These are phyloP conservation scores for Massariosphaeria phaeospora DNA, from an alignment of 495 filamentous ascomycete genomes.

Conservation along the genomic window DNA sequence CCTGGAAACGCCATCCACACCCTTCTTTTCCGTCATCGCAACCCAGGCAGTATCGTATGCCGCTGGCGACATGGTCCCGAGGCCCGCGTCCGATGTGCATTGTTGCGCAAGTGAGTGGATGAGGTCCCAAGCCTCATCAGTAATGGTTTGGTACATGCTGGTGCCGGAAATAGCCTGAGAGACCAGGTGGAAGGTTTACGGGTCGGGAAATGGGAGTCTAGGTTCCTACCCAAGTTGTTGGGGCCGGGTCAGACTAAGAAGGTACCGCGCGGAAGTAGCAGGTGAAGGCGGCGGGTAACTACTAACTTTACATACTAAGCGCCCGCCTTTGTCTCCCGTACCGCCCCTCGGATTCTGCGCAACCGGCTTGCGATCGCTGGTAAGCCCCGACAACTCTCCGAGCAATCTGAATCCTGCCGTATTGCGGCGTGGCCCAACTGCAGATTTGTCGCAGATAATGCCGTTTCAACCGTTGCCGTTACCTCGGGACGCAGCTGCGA, in stretches of 20 bases:
- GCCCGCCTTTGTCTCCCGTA: too few species aligned
- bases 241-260: slow-evolving; percentile 5
- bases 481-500: too few species aligned
- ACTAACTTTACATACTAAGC: too few species aligned
- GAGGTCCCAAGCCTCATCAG: slow-evolving; percentile 23
- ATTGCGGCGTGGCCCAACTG: not conserved
- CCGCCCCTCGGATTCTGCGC: not conserved
- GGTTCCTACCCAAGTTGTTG: not conserved
- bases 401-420: not conserved
- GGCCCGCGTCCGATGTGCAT: not conserved
- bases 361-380: not conserved
- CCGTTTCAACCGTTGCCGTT: too few species aligned
- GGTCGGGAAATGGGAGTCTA: not conserved
- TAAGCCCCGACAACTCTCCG: not conserved
- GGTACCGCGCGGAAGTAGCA: not conserved
- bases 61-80: slow-evolving; percentile 25
- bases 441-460: not conserved
- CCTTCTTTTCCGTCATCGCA: slow-evolving; percentile 24
- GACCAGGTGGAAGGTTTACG: not conserved
- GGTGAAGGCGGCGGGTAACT: too few species aligned
- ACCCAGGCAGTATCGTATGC: slow-evolving; percentile 30
- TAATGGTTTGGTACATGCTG: slow-evolving; percentile 22
- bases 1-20: not conserved
- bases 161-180: not conserved
- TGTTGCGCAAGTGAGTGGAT: slow-evolving; percentile 17